A percentile compares a stretch with the other conserved stretches of the same genome.
Evolutionary conservation across 2,329 filamentous ascomycete species (phyloP).

Genomic region (Clarireedia monteithiana): DNA sequence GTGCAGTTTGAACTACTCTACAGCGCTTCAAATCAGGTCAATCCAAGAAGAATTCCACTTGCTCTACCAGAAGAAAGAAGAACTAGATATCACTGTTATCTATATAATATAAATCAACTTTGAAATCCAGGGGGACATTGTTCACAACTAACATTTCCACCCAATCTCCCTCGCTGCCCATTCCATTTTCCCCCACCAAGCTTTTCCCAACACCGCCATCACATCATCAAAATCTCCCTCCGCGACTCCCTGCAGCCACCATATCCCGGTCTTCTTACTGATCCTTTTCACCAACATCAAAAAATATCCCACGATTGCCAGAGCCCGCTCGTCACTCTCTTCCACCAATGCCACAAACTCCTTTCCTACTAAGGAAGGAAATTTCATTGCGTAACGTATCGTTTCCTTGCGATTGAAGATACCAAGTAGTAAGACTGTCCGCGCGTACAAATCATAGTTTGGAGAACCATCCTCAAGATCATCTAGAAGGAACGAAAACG

Average conservation of each 20-base stretch:
- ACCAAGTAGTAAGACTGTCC: background rate
- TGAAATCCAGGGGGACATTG: too few relatives aligned
- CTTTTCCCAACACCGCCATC: background rate
- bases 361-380: background rate
- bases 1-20: too few relatives aligned
- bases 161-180: constrained; percentile 3
- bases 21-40: too few relatives aligned
- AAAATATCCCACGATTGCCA: constrained; percentile 3
- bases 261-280: background rate
- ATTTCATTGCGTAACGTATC: background rate
- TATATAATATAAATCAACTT: too few relatives aligned
- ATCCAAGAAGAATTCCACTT: too few relatives aligned
- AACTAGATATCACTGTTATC: too few relatives aligned
- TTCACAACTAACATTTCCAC: too few relatives aligned
- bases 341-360: background rate
- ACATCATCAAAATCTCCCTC: background rate
- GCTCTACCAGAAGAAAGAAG: too few relatives aligned
- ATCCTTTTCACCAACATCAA: background rate
- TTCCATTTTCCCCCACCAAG: background rate
- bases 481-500: background rate
- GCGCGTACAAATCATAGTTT: background rate
- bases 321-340: background rate
- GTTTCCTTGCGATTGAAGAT: background rate
- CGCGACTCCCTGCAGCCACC: background rate
- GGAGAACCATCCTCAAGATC: background rate